Conservation (phyloP, 2,329 filamentous ascomycete species). For the Zymoseptoria brevis region DNA sequence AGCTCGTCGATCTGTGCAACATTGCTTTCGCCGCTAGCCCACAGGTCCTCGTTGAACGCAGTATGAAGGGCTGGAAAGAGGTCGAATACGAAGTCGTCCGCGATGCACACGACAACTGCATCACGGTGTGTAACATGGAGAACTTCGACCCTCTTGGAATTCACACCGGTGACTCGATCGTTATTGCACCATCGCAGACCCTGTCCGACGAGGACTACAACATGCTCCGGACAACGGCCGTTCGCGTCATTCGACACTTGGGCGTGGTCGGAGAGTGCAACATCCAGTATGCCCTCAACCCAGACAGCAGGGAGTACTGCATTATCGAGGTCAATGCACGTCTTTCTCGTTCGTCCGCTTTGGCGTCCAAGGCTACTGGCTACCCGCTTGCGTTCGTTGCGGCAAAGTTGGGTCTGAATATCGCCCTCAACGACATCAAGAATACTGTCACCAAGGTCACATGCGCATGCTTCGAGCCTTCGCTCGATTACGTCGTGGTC, state of each 20-base stretch:
- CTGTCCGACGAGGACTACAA: conserved; percentile 97
- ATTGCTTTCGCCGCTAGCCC: conserved; percentile 93
- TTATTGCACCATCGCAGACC: conserved; percentile 94
- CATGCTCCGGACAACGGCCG: conserved; percentile 93
- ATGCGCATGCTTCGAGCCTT: conserved; percentile 96
- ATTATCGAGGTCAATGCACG: conserved; percentile 99
- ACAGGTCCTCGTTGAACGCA: conserved; percentile 91
- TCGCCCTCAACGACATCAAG: conserved; percentile 90
- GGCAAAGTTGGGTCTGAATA: conserved; percentile 89
- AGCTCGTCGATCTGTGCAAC: conserved; percentile 80
- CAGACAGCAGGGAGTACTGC: conserved; percentile 91
- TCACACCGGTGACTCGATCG: conserved; percentile 95
- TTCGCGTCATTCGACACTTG: conserved; percentile 94
- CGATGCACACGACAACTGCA: conserved; percentile 93
- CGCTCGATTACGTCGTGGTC: conserved; percentile 93
- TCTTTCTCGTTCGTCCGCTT: conserved; percentile 86
- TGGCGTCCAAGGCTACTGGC: conserved; percentile 94
- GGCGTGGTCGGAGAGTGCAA: conserved; percentile 98
- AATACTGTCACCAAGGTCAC: conserved; percentile 95
- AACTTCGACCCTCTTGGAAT: conserved; percentile 98
- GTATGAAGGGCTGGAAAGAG: conserved; percentile 99
- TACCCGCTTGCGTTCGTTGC: conserved; percentile 95
- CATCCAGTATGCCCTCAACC: conserved; percentile 96
- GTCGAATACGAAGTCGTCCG: conserved; percentile 98
- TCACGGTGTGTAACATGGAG: conserved; percentile 99